Percentiles rank a stretch among this genome's conserved stretches.
Conservation (phyloP, 2,329 filamentous ascomycete species). For the Sporothrix curviconia region DNA sequence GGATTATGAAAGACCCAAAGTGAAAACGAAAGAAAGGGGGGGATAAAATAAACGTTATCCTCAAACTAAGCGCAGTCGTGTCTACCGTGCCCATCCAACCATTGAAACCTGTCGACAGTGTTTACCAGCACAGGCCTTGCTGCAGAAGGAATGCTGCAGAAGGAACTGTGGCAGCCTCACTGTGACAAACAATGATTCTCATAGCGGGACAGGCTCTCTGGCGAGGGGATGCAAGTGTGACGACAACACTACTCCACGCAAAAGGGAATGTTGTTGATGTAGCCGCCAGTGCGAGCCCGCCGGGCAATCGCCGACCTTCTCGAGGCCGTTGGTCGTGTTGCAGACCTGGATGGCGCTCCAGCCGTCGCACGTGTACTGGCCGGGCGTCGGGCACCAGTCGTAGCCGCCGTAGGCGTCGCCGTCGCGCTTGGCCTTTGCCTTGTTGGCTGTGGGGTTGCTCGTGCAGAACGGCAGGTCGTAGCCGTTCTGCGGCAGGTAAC, state of each 20-base stretch:
- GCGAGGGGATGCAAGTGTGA: no score
- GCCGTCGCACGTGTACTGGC: conserved; percentile 23
- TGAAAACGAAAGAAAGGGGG: no score
- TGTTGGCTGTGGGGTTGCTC: not conserved
- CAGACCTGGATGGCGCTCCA: conserved; percentile 24
- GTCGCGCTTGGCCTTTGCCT: conserved; percentile 18
- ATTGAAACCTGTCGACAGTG: no score
- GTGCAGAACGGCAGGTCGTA: conserved; percentile 24
- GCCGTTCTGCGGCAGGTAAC: conserved; percentile 23
- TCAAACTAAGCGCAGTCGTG: no score
- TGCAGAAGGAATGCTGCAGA: no score
- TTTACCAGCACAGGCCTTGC: no score
- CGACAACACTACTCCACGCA: conserved; percentile 18
- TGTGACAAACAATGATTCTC: no score
- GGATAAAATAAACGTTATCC: no score
- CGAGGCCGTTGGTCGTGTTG: conserved; percentile 17
- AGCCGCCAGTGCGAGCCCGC: conserved; percentile 21
- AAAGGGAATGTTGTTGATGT: conserved; percentile 22
- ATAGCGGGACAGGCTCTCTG: no score
- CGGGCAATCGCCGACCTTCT: conserved; percentile 23
- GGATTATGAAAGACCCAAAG: no score
- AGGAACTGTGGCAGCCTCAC: no score
- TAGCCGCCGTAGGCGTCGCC: conserved; percentile 14
- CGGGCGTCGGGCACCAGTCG: conserved; percentile 20
- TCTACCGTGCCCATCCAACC: no score